phyloP scores from a whole-genome alignment of 108 stramenopile species.

The Discostella stelligeroides region DNA sequence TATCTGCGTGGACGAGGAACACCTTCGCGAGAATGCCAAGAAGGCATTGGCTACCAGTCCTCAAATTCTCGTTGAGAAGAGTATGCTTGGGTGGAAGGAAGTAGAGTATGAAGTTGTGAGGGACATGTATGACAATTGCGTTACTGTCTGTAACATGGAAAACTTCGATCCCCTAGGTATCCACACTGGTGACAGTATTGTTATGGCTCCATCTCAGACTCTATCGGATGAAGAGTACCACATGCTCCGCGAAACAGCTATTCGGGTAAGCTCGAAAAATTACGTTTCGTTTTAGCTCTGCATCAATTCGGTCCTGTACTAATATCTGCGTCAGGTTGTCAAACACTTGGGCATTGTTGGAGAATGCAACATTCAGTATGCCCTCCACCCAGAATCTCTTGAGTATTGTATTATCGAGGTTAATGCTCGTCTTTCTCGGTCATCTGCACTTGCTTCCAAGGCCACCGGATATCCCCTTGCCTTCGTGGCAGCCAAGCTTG shows the following conservation, averaged over 20 bases:
- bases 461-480: constrained; percentile 99
- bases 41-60: constrained; percentile 90
- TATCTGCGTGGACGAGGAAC: constrained; percentile 87
- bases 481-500: constrained; percentile 96
- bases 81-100: constrained; percentile 98
- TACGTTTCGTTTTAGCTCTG: not conserved
- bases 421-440: constrained; percentile 97
- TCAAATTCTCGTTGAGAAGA: constrained; percentile 97
- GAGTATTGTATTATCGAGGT: constrained; percentile 99
- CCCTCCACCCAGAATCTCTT: constrained; percentile 91
- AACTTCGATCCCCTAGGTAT: constrained; percentile 98
- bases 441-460: constrained; percentile 97
- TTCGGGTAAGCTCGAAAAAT: constrained; percentile 58
- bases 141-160: constrained; percentile 99
- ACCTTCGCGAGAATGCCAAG: constrained; percentile 82
- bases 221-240: constrained; percentile 96
- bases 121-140: constrained; percentile 89
- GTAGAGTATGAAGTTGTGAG: constrained; percentile 98
- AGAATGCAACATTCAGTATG: constrained; percentile 99
- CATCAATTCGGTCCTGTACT: not conserved
- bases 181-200: constrained; percentile 98
- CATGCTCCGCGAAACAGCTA: constrained; percentile 97
- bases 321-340: constrained; percentile 70
- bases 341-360: constrained; percentile 97
- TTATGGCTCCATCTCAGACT: constrained; percentile 98